Evolutionary conservation across 2,329 filamentous ascomycete genomes (phyloP).

Genomic region (Lecanicillium sp.): DNA sequence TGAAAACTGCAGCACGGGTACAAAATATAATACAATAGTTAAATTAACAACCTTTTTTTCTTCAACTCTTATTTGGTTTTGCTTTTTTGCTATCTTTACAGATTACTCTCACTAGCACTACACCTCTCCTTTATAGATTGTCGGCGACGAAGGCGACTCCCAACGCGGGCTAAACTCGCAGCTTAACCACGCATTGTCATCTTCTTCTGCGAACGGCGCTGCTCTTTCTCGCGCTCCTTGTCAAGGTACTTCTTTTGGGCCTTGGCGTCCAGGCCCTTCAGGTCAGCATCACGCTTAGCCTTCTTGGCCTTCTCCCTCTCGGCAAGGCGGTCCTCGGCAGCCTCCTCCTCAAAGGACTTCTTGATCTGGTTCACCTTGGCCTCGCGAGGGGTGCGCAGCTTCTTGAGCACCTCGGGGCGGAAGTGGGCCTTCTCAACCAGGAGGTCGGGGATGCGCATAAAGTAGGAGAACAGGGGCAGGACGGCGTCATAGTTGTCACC

Average conservation of each 20-base stretch:
- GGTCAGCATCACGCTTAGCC: slow-evolving; percentile 78
- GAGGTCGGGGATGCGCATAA: slow-evolving; percentile 75
- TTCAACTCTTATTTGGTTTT: no score
- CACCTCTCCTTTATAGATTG: no score
- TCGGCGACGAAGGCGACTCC: no score
- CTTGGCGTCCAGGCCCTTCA: slow-evolving; percentile 70
- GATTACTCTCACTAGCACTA: no score
- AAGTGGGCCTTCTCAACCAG: slow-evolving; percentile 74
- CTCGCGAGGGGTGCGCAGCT: slow-evolving; percentile 73
- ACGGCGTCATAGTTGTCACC: slow-evolving; percentile 56
- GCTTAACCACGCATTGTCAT: slow-evolving; percentile 42
- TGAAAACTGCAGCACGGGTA: no score
- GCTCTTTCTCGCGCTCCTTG: slow-evolving; percentile 69
- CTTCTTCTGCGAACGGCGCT: slow-evolving; percentile 48
- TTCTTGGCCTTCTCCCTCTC: slow-evolving; percentile 75
- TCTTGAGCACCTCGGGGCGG: slow-evolving; percentile 82
- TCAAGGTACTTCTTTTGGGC: slow-evolving; percentile 81
- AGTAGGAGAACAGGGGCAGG: slow-evolving; percentile 71
- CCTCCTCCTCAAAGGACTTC: slow-evolving; percentile 70
- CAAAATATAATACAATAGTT: no score
- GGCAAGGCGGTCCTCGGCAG: slow-evolving; percentile 66
- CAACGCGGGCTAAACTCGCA: background rate
- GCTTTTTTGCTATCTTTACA: no score
- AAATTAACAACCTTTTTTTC: no score
- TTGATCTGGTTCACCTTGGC: slow-evolving; percentile 72